Evolutionary conservation across 768 basidiomycete genomes (phyloP).

Genomic region (Thelephora aurantiotincta): DNA sequence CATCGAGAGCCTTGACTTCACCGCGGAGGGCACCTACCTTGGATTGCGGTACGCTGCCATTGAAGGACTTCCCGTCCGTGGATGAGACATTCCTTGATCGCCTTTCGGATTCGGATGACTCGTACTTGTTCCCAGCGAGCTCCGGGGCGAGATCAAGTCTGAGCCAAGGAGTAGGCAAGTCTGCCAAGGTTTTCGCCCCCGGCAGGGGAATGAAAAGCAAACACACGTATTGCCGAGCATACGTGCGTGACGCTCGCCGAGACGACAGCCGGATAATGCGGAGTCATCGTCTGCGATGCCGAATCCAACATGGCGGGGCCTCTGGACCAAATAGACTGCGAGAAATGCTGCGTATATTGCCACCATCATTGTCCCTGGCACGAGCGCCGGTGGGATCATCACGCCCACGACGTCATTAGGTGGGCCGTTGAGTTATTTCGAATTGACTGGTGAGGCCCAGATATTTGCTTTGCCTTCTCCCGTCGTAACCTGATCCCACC

Average conservation of each 20-base stretch:
- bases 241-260: constrained; percentile 33
- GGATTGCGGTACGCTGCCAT: constrained; percentile 24
- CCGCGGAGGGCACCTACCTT: constrained; percentile 65
- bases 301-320: constrained; percentile 26
- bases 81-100: constrained; percentile 13
- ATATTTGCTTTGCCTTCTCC: no score
- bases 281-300: constrained; percentile 13
- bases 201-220: constrained; percentile 32
- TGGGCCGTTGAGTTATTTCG: constrained; percentile 42
- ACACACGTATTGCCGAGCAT: constrained; percentile 27
- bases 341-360: constrained; percentile 40
- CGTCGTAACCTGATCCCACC: no score
- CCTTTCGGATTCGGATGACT: constrained; percentile 38
- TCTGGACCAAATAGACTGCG: constrained; percentile 42
- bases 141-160: constrained; percentile 86
- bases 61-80: constrained; percentile 20
- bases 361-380: constrained; percentile 22
- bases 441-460: constrained; percentile 78
- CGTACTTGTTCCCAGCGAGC: constrained; percentile 83
- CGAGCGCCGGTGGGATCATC: constrained; percentile 11
- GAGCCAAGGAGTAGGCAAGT: constrained; percentile 80
- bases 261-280: constrained; percentile 22
- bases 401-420: constrained; percentile 16
- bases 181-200: constrained; percentile 76
- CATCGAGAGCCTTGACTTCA: constrained; percentile 87